A percentile compares a stretch with the other conserved stretches of the same genome.
phyloP scores from a whole-genome alignment of 768 basidiomycete species.

The Lyophyllum decastes region DNA sequence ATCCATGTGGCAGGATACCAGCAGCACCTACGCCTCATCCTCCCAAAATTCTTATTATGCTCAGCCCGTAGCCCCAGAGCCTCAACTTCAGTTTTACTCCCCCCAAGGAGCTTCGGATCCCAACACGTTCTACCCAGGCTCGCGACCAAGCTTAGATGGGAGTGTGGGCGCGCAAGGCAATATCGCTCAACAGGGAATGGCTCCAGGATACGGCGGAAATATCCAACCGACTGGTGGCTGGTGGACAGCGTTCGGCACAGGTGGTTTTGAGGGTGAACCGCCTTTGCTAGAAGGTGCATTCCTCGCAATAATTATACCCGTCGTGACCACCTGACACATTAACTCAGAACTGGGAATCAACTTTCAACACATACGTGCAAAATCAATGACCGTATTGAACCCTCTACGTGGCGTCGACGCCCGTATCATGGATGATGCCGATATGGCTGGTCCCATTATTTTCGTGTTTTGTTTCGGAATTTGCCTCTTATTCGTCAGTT shows the following conservation, averaged over 20 bases:
- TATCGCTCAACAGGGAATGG: constrained; percentile 45
- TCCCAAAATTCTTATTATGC: constrained; percentile 63
- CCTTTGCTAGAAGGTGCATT: constrained; percentile 88
- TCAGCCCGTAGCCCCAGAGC: constrained; percentile 49
- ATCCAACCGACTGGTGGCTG: constrained; percentile 78
- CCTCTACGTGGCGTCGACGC: constrained; percentile 83
- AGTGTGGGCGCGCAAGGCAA: constrained; percentile 57
- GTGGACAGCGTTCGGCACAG: constrained; percentile 97
- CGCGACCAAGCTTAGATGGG: constrained; percentile 78
- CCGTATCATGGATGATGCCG: constrained; percentile 98
- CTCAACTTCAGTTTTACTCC: constrained; percentile 78
- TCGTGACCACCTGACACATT: constrained; percentile 1
- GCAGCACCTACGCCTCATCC: constrained; percentile 61
- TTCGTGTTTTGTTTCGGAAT: constrained; percentile 96
- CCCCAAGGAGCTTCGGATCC: constrained; percentile 49
- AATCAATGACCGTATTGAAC: constrained; percentile 94
- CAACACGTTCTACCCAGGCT: constrained; percentile 64
- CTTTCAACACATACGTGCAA: constrained; percentile 92
- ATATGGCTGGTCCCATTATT: constrained; percentile 93
- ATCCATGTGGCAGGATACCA: constrained; percentile 77
- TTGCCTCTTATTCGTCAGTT: constrained; percentile 85
- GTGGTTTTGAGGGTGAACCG: constrained; percentile 94
- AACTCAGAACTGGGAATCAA: constrained; percentile 95
- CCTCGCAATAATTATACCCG: neutral
- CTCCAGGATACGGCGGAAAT: constrained; percentile 63